Percentiles rank a stretch among this genome's conserved stretches.
Conservation (phyloP, 768 basidiomycete species). For the Neoboletus subvelutipes region DNA sequence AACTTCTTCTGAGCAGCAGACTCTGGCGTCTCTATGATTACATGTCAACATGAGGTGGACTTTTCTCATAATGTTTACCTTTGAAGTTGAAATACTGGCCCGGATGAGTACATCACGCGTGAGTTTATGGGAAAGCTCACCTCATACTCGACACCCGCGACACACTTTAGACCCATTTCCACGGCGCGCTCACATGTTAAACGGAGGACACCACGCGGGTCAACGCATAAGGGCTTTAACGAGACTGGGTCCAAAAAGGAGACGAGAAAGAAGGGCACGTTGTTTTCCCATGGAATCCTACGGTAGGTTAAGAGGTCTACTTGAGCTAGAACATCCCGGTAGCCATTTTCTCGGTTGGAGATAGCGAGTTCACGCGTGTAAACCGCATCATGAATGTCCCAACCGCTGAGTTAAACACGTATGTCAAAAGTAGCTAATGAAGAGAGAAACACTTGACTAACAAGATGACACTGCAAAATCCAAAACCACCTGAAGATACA, state of each 20-base stretch:
- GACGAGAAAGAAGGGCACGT: slow-evolving; percentile 91
- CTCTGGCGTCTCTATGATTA: slow-evolving; percentile 69
- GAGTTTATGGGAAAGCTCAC: slow-evolving; percentile 37
- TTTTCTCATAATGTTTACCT: slow-evolving; percentile 44
- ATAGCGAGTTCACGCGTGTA: slow-evolving; percentile 86
- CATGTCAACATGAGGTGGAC: neutral
- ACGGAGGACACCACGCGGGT: slow-evolving; percentile 82
- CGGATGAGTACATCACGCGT: slow-evolving; percentile 4
- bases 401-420: slow-evolving; percentile 51
- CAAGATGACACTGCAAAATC: slow-evolving; percentile 94
- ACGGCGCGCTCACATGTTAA: slow-evolving; percentile 52
- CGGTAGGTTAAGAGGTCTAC: slow-evolving; percentile 89
- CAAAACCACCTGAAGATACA: slow-evolving; percentile 78
- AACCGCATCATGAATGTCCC: slow-evolving; percentile 89
- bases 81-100: slow-evolving; percentile 85
- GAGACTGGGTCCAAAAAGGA: slow-evolving; percentile 90
- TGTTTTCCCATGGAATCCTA: slow-evolving; percentile 87
- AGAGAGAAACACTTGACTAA: slow-evolving; percentile 36
- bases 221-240: slow-evolving; percentile 69
- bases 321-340: slow-evolving; percentile 80
- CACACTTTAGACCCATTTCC: slow-evolving; percentile 55
- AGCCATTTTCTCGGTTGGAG: slow-evolving; percentile 91
- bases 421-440: neutral
- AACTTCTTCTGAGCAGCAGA: slow-evolving; percentile 78
- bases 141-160: slow-evolving; percentile 94